Percentiles rank a stretch among this genome's conserved stretches.
Evolutionary conservation across 768 basidiomycete species (phyloP).

Genomic region (Sporobolomyces phaffii): DNA sequence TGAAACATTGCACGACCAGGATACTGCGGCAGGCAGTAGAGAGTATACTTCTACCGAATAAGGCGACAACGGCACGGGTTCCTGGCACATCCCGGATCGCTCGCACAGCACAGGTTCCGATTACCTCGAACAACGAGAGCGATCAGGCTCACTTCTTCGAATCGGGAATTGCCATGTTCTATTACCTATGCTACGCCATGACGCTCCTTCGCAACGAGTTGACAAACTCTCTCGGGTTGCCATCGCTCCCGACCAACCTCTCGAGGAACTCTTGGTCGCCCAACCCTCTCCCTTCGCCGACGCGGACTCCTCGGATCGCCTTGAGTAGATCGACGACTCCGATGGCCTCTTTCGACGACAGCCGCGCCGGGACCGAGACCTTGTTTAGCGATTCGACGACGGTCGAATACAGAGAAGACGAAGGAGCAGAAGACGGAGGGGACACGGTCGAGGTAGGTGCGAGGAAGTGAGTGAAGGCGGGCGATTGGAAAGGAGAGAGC

Average conservation of each 20-base stretch:
- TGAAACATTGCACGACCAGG: no score
- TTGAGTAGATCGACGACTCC: conserved; percentile 28
- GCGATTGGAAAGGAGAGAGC: not conserved
- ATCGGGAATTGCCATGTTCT: not conserved
- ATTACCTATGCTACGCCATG: no score
- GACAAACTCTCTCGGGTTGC: conserved; percentile 29
- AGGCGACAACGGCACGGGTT: no score
- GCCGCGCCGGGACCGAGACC: conserved; percentile 5
- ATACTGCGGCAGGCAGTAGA: no score
- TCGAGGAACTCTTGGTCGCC: conserved; percentile 34
- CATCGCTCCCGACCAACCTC: conserved; percentile 28
- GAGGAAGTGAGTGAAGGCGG: conserved; percentile 25
- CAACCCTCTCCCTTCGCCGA: conserved; percentile 8
- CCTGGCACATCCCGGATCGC: no score
- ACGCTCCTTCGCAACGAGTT: conserved; percentile 4
- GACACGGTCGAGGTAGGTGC: not conserved
- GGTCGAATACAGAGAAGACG: not conserved
- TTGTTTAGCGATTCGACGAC: not conserved
- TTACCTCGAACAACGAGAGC: no score
- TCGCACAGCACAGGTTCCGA: no score
- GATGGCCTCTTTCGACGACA: conserved; percentile 23
- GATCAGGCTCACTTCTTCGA: no score
- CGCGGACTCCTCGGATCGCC: conserved; percentile 17
- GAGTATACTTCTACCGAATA: no score
- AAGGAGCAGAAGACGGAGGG: not conserved